Evolutionary conservation across 2,329 filamentous ascomycete species (phyloP).

Genomic region (Phaeosphaeria sp.): DNA sequence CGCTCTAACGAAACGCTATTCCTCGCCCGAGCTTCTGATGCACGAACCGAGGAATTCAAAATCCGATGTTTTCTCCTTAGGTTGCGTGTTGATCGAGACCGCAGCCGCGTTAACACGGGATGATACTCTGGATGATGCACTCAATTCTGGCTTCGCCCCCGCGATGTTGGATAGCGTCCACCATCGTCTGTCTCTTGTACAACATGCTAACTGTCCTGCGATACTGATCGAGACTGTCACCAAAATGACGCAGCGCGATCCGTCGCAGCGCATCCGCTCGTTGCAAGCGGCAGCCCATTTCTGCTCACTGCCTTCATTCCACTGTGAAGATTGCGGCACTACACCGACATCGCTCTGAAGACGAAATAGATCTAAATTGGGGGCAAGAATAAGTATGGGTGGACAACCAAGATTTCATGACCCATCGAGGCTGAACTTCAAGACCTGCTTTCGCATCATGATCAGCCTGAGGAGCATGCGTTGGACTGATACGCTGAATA

Average conservation of each 20-base stretch:
- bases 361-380: too few relatives aligned
- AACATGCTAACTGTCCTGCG: neutral
- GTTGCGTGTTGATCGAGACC: constrained; percentile 16
- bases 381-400: too few relatives aligned
- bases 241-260: neutral
- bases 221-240: neutral
- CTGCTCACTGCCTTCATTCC: neutral
- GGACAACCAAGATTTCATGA: too few relatives aligned
- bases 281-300: neutral
- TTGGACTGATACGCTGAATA: too few relatives aligned
- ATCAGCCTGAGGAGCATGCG: too few relatives aligned
- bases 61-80: constrained; percentile 16
- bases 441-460: too few relatives aligned
- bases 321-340: neutral
- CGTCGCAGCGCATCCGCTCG: neutral
- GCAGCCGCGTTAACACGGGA: neutral
- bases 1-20: constrained; percentile 17
- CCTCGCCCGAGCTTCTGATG: constrained; percentile 23
- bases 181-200: neutral
- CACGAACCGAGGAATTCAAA: constrained; percentile 17
- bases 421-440: too few relatives aligned
- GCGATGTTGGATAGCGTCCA: neutral
- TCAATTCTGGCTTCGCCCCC: neutral
- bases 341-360: too few relatives aligned
- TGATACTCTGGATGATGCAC: neutral